Conservation (phyloP, 805 yeast genomes). For the Saccharomycopsis sp. region DNA sequence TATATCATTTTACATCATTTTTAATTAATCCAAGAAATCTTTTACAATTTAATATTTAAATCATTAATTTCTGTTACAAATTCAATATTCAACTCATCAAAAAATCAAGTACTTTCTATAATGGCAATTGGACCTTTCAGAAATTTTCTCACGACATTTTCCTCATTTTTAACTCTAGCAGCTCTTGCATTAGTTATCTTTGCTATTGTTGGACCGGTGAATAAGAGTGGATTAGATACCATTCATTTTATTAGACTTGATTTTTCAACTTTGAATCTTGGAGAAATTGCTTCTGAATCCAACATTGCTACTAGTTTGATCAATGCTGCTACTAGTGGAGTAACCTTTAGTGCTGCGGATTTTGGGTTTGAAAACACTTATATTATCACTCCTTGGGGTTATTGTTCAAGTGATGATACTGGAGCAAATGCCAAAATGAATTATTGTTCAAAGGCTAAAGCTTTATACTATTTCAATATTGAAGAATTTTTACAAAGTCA, state of each 20-base stretch:
- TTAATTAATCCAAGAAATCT: too few relatives aligned
- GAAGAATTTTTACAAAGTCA: slow-evolving; percentile 24
- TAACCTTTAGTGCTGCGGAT: slow-evolving; percentile 16
- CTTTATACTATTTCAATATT: slow-evolving; percentile 50
- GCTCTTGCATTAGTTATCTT: slow-evolving; percentile 38
- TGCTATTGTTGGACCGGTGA: slow-evolving; percentile 41
- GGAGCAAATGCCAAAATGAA: slow-evolving; percentile 22
- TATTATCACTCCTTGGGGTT: slow-evolving; percentile 54
- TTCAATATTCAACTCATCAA: too few relatives aligned
- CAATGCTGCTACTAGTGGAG: slow-evolving; percentile 15
- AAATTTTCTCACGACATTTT: slow-evolving; percentile 21
- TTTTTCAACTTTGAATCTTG: slow-evolving; percentile 26
- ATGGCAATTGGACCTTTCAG: slow-evolving; percentile 18
- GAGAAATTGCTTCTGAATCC: slow-evolving; percentile 18
- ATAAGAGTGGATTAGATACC: slow-evolving; percentile 31
- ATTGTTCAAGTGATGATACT: slow-evolving; percentile 38
- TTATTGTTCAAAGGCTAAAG: slow-evolving; percentile 43
- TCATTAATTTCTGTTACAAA: too few relatives aligned
- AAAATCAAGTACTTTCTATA: too few relatives aligned
- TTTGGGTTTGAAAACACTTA: slow-evolving; percentile 37
- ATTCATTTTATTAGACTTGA: slow-evolving; percentile 41
- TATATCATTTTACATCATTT: too few relatives aligned
- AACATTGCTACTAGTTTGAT: slow-evolving; percentile 16
- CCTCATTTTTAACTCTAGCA: slow-evolving; percentile 28
- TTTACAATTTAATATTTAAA: too few relatives aligned